phyloP scores from a whole-genome alignment of 208 protist species.

The Crithidia thermophila region DNA sequence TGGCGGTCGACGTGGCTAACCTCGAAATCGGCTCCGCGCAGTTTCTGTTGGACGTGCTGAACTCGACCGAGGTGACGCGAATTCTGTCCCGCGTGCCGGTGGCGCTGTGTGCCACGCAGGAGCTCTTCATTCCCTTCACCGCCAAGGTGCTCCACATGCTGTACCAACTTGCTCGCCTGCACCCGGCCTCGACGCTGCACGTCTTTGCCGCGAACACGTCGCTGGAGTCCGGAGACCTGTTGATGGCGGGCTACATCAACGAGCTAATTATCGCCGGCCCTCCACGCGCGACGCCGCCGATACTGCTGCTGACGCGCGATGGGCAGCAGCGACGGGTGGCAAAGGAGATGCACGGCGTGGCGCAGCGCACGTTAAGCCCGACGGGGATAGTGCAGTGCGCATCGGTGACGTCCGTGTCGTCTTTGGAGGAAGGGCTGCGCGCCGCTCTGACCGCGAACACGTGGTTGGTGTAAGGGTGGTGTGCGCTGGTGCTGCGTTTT shows the following conservation, averaged over 20 bases:
- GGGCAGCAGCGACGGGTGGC: slow-evolving; percentile 56
- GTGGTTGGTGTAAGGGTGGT: slow-evolving; percentile 17
- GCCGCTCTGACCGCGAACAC: slow-evolving; percentile 23
- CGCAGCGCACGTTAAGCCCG: slow-evolving; percentile 9
- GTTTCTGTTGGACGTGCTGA: slow-evolving; percentile 47
- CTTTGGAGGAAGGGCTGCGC: slow-evolving; percentile 26
- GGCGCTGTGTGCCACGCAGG: slow-evolving; percentile 64
- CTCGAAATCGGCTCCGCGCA: slow-evolving; percentile 47
- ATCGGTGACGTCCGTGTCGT: not conserved
- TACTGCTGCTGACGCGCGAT: slow-evolving; percentile 74
- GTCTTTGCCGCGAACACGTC: slow-evolving; percentile 63
- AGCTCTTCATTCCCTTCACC: slow-evolving; percentile 77
- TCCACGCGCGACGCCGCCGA: slow-evolving; percentile 36
- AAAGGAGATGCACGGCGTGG: slow-evolving; percentile 42
- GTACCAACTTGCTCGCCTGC: slow-evolving; percentile 66
- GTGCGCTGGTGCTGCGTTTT: too few species aligned
- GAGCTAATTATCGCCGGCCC: slow-evolving; percentile 36
- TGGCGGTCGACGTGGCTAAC: slow-evolving; percentile 80
- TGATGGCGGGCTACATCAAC: slow-evolving; percentile 46
- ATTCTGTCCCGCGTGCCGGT: slow-evolving; percentile 50
- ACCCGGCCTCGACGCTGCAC: slow-evolving; percentile 70
- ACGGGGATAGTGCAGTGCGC: slow-evolving; percentile 1
- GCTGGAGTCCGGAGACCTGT: slow-evolving; percentile 72
- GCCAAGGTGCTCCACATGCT: slow-evolving; percentile 53
- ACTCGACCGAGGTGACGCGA: slow-evolving; percentile 30